phyloP scores from a whole-genome alignment of 75 land plant species.

The Selaginella tamariscina region DNA sequence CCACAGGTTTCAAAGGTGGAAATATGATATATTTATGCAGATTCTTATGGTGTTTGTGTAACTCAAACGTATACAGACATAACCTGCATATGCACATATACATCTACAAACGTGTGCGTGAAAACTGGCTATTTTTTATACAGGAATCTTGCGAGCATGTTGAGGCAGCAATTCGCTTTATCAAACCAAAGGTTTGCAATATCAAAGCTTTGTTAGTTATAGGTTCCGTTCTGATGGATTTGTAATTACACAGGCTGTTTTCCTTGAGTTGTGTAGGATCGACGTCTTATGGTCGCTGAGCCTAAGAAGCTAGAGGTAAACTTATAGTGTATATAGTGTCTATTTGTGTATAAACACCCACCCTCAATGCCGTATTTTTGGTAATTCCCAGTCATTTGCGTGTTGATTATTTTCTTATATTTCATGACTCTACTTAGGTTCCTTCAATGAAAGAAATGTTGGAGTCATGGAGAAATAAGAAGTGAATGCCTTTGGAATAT shows the following conservation, averaged over 20 bases:
- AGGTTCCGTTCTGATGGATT: too few species aligned
- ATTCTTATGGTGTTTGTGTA: neutral
- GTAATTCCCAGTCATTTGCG: too few species aligned
- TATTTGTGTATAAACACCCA: too few species aligned
- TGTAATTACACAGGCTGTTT: conserved; percentile 80
- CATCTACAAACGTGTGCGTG: conserved; percentile 10
- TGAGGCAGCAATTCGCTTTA: conserved; percentile 44
- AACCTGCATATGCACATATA: neutral
- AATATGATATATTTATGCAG: neutral
- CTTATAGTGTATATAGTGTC: too few species aligned
- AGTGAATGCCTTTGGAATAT: conserved; percentile 55
- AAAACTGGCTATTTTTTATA: conserved; percentile 15
- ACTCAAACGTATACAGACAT: neutral
- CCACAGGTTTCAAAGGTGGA: too few species aligned
- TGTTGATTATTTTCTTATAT: too few species aligned
- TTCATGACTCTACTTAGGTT: too few species aligned
- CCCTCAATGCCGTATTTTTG: too few species aligned
- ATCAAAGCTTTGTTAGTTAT: too few species aligned
- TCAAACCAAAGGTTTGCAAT: conserved; percentile 91
- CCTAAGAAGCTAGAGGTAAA: too few species aligned
- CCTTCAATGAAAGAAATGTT: conserved; percentile 77
- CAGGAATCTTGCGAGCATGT: conserved; percentile 93
- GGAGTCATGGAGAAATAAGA: conserved; percentile 58
- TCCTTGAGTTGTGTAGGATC: conserved; percentile 72
- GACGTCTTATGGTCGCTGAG: too few species aligned